Base-by-base conservation (phyloP, 2,329 filamentous ascomycete species). In the Aspergillus alliaceus region DNA sequence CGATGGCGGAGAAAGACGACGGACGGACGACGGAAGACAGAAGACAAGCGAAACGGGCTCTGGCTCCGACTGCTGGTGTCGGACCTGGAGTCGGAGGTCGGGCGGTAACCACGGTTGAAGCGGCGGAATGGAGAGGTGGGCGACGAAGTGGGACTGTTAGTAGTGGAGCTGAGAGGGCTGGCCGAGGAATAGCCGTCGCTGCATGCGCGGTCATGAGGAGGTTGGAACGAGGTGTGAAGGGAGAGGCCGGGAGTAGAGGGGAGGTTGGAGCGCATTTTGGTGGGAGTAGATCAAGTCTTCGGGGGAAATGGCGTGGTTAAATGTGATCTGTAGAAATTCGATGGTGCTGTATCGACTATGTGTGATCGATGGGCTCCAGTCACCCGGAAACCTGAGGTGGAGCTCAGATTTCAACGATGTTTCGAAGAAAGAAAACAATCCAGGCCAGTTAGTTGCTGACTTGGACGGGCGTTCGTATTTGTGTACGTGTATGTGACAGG, bases 1-100 rank as follows among this genome's bases (percentile, higher is more conserved):
- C 75, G 71, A 25, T 73, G 73, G 29, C 77, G 75, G 6, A 79
- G 65, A 4, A 74, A 62, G 54, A 67, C 65, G 8, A 70, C 59
- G 2, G 68, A 66, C 7, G 70, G 68, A 12, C 69, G 64, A 47
- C 66, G 69, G 50, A 70, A 65, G 6, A 72, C 62, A 37, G 70
- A 65, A 47, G 64, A 67, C 51, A 66, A 64, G 14, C 67, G 62
- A 51, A 70, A 60, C 53, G 69, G 69, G 55, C 68, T 68, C 57
- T 69, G 65, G 58, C 69, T 67, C 35, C 64, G 64, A 44, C 65
- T 67, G 55, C 39, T 59, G 46, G 24, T 55, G 18, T 49, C 57
- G 40, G 51, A 53, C 15, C 29, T 24, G 59, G 59, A 46, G 48
- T 42, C 54, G 46, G 47, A 44, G 51, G 24, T 58, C 42, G 44